Evolutionary conservation across 1,284 basidiomycete genomes (phyloP), one percentile per base, ranked within the genome.

Genomic region (Ganoderma lingzhi): DNA sequence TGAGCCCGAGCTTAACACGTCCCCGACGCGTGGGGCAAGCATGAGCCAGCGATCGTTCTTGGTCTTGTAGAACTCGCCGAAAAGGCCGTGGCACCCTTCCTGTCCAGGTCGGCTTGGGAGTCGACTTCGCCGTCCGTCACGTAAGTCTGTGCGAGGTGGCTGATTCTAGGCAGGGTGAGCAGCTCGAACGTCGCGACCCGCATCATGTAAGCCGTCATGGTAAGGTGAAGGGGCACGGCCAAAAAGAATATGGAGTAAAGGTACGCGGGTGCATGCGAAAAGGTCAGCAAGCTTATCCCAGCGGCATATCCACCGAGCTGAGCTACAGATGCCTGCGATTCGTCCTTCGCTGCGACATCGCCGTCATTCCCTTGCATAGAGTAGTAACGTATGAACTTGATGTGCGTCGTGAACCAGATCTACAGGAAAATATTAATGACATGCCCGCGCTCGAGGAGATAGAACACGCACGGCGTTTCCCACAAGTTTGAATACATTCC

Each of bases 321-420:
- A 6, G 75, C 78, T 37, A 80, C 71, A 14, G 78, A 80, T 14
- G 77, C 74, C 67, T 80, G 78, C 9, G 78, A 78, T 67, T 80
- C 78, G 58, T 78, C 77, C 68, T 80, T 80, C 3, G 78, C 78
- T 5, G 78, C 78, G 59, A 80, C 78, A 60, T 80, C 78, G 42
- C 78, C 78, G 23, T 75, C 76, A 66, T 79, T 80, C 39, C 78
- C 76, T 61, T 79, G 76, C 64, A 69, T 70, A 12, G 78, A 75
- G 70, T 78, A 79, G 70, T 77, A 78, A 53, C 78, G 78, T n/a
- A 79, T 70, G 64, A 77, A 79, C 66, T 79, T 79, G 76, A 79
- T 79, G 65, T 79, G 78, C 6, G 78, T 78, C 23, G 78, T 79
- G 70, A 77, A 76, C 78, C 78, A 79, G 37, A 78, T 75, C 77